These are phyloP conservation scores for Colletotrichum sp. DNA, from an alignment of 2,329 filamentous ascomycete species.

Conservation along the genomic window DNA sequence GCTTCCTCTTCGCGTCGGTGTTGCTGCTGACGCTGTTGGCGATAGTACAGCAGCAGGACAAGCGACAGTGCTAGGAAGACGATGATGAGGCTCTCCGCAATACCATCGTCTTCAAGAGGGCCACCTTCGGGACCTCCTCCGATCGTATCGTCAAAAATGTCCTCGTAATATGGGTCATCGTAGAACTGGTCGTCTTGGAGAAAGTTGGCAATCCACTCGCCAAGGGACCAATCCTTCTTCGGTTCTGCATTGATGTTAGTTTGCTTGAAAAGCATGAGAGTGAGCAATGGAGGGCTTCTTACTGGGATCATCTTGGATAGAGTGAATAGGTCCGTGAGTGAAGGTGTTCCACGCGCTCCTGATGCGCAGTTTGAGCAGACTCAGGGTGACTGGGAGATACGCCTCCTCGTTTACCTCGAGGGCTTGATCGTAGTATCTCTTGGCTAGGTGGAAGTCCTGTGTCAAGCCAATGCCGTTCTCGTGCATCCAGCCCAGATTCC, in stretches of 20 bases:
- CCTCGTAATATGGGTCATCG: constrained; percentile 61
- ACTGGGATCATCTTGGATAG: constrained; percentile 89
- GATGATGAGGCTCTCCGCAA: constrained; percentile 86
- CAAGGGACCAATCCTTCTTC: constrained; percentile 76
- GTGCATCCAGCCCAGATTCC: constrained; percentile 99
- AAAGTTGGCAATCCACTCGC: constrained; percentile 88
- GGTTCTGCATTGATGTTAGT: constrained; percentile 55
- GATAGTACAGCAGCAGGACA: constrained; percentile 80
- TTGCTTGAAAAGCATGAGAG: not conserved
- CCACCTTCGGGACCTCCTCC: constrained; percentile 61
- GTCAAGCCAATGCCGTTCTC: constrained; percentile 93
- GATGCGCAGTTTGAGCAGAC: constrained; percentile 81
- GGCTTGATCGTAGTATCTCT: constrained; percentile 93
- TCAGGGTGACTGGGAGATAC: constrained; percentile 89
- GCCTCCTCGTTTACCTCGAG: constrained; percentile 91
- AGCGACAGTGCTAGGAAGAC: constrained; percentile 77
- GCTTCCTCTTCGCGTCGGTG: constrained; percentile 47
- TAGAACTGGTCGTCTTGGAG: constrained; percentile 74
- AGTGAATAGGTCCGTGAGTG: constrained; percentile 88
- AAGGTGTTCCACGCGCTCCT: constrained; percentile 95
- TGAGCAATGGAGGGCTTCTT: constrained; percentile 38
- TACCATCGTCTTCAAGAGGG: constrained; percentile 70
- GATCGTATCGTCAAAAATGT: constrained; percentile 60
- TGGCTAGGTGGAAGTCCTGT: constrained; percentile 96
- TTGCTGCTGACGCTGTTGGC: constrained; percentile 71